These are phyloP conservation scores for Thielaviopsis euricoi DNA, from an alignment of 2,329 filamentous ascomycete species.

Conservation along the genomic window DNA sequence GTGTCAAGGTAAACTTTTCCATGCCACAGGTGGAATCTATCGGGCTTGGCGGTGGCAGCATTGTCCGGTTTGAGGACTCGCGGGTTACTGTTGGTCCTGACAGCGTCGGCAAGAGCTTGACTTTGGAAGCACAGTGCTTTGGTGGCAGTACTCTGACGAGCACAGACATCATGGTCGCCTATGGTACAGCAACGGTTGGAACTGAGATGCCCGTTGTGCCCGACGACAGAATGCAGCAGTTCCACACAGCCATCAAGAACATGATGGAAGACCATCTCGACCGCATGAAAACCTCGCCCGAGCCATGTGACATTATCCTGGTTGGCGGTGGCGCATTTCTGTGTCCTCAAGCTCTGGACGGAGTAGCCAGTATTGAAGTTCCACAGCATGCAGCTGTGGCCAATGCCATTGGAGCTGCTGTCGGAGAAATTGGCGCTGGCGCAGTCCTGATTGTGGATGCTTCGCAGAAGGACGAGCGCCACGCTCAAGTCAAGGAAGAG, in stretches of 20 bases:
- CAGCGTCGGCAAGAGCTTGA: constrained; percentile 16
- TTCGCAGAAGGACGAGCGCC: constrained; percentile 11
- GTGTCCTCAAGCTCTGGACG: constrained; percentile 13
- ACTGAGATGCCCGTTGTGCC: constrained; percentile 7
- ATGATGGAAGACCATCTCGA: constrained; percentile 15
- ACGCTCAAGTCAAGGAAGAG: constrained; percentile 11
- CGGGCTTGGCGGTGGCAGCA: constrained; percentile 14
- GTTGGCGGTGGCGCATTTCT: constrained; percentile 15
- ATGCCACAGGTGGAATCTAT: constrained; percentile 16
- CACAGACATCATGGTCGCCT: constrained; percentile 15
- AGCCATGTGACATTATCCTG: constrained; percentile 14
- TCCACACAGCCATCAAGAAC: constrained; percentile 7
- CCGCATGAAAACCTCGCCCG: constrained; percentile 14
- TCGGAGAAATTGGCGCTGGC: constrained; percentile 14
- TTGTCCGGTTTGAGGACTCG: constrained; percentile 4
- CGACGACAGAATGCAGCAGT: constrained; percentile 13
- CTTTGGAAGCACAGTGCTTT: constrained; percentile 14
- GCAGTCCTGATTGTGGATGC: constrained; percentile 14
- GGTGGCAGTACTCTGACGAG: constrained; percentile 14
- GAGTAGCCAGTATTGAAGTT: constrained; percentile 13
- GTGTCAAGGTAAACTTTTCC: constrained; percentile 15
- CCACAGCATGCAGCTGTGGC: constrained; percentile 14
- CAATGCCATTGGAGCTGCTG: constrained; percentile 15
- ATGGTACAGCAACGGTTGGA: constrained; percentile 17
- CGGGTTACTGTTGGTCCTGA: constrained; percentile 17